These are phyloP conservation scores for Oryza brachyantha DNA, from an alignment of 176 grass and related monocot species.

Conservation along the genomic window DNA sequence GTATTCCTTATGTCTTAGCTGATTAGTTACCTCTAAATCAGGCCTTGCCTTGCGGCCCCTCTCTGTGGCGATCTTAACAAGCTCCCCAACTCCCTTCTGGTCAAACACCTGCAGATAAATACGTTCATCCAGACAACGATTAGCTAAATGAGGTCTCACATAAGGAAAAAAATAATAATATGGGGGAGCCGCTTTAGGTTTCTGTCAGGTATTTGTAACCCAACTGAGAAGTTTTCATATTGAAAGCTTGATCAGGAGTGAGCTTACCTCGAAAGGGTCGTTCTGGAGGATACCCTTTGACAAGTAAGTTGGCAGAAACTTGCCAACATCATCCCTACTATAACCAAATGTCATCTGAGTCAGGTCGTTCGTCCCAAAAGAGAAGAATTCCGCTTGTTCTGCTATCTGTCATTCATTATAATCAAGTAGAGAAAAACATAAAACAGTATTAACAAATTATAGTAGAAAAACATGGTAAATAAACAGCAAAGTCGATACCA, in stretches of 20 bases:
- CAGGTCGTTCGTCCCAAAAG: conserved; percentile 96
- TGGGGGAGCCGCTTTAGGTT: background rate
- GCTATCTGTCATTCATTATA: conserved; percentile 60
- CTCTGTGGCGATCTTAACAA: conserved; percentile 73
- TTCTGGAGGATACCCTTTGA: conserved; percentile 93
- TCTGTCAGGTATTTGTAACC: background rate
- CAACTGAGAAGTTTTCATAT: background rate
- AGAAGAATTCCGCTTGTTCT: conserved; percentile 94
- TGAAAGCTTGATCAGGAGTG: background rate
- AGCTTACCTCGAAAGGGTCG: conserved; percentile 95
- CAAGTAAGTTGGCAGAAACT: conserved; percentile 89
- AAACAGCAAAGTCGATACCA: background rate
- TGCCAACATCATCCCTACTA: conserved; percentile 93
- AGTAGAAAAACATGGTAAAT: background rate
- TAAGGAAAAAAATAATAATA: background rate
- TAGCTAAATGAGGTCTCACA: background rate
- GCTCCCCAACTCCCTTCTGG: conserved; percentile 84
- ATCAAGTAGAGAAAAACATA: background rate
- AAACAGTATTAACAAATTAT: background rate
- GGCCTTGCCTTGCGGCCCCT: conserved; percentile 78
- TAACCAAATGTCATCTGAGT: conserved; percentile 99
- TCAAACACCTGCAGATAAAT: conserved; percentile 58
- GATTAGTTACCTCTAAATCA: conserved; percentile 68
- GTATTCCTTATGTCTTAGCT: background rate
- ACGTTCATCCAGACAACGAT: background rate